phyloP scores from a whole-genome alignment of 192 early-diverging fungal genomes.

The Dissophora ornata region DNA sequence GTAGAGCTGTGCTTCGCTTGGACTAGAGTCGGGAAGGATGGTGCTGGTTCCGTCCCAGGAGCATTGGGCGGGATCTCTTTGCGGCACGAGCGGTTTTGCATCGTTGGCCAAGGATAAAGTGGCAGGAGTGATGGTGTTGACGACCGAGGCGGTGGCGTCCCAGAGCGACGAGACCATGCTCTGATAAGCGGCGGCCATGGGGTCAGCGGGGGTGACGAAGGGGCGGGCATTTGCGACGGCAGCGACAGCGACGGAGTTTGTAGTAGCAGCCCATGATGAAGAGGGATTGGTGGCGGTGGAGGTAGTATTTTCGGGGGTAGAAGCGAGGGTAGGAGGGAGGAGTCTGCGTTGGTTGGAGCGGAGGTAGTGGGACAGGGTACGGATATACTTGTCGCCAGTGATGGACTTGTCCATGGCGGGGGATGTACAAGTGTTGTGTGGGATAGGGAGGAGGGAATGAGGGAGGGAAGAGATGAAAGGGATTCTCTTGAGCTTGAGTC shows the following conservation, averaged over 20 bases:
- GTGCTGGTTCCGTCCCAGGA: slow-evolving; percentile 39
- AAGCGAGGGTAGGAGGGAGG: slow-evolving; percentile 17
- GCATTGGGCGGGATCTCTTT: slow-evolving; percentile 15
- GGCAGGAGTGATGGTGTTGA: slow-evolving; percentile 26
- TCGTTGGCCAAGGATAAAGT: background rate
- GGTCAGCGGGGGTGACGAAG: slow-evolving; percentile 39
- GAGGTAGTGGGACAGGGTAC: slow-evolving; percentile 65
- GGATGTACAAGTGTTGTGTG: background rate
- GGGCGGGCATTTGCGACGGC: slow-evolving; percentile 41
- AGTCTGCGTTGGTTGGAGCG: slow-evolving; percentile 62
- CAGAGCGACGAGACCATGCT: slow-evolving; percentile 46
- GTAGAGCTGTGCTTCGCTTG: slow-evolving; percentile 30
- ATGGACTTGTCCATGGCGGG: slow-evolving; percentile 44
- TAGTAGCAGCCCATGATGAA: too few relatives aligned
- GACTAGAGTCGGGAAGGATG: slow-evolving; percentile 19
- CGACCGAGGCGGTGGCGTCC: slow-evolving; percentile 31
- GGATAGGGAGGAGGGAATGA: background rate
- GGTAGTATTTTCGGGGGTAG: slow-evolving; percentile 14
- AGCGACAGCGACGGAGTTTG: slow-evolving; percentile 23
- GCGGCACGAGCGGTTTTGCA: background rate
- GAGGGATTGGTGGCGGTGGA: slow-evolving; percentile 11
- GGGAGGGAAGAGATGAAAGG: background rate
- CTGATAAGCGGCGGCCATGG: slow-evolving; percentile 49
- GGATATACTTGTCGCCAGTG: slow-evolving; percentile 62
- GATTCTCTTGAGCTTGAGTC: too few relatives aligned